Percentiles rank a stretch among this genome's conserved stretches.
Evolutionary conservation across 306 rosid species (phyloP).

Genomic region (Castanopsis chinensis): DNA sequence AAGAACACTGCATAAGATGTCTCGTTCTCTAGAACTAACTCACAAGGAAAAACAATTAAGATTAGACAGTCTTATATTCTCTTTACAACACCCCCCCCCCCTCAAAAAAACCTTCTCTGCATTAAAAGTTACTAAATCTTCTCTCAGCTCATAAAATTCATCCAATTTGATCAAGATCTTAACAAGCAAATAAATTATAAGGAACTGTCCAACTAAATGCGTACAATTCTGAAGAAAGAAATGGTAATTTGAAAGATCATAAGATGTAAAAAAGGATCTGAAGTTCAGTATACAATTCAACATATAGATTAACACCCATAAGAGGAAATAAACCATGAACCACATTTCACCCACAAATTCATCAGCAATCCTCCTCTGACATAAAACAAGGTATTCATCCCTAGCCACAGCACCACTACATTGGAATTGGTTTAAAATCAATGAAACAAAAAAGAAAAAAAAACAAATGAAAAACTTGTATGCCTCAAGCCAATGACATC

Average conservation of each 20-base stretch:
- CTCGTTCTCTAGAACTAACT: not conserved
- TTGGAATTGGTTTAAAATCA: not conserved
- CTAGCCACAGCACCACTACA: slow-evolving; percentile 2
- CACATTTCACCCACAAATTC: not conserved
- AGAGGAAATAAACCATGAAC: not conserved
- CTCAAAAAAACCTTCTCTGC: not conserved
- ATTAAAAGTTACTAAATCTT: not conserved
- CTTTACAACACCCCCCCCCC: not conserved
- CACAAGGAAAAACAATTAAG: slow-evolving; percentile 6
- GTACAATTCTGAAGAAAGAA: not conserved
- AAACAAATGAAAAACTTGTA: slow-evolving; percentile 6
- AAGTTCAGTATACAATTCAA: not conserved
- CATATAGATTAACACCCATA: not conserved
- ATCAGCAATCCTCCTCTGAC: not conserved
- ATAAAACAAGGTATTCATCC: slow-evolving; percentile 3
- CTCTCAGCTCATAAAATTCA: not conserved
- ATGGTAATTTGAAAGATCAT: not conserved
- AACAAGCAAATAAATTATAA: not conserved
- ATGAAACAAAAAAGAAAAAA: not conserved
- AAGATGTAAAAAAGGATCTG: not conserved
- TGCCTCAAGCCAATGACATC: slow-evolving; percentile 9
- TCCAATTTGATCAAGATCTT: not conserved
- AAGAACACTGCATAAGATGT: not conserved
- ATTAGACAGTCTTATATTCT: not conserved
- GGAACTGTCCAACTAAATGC: slow-evolving; percentile 4